Evolutionary conservation across 2,329 filamentous ascomycete genomes (phyloP), one percentile per base, ranked within the genome.

Genomic region (Diaporthe longicolla): DNA sequence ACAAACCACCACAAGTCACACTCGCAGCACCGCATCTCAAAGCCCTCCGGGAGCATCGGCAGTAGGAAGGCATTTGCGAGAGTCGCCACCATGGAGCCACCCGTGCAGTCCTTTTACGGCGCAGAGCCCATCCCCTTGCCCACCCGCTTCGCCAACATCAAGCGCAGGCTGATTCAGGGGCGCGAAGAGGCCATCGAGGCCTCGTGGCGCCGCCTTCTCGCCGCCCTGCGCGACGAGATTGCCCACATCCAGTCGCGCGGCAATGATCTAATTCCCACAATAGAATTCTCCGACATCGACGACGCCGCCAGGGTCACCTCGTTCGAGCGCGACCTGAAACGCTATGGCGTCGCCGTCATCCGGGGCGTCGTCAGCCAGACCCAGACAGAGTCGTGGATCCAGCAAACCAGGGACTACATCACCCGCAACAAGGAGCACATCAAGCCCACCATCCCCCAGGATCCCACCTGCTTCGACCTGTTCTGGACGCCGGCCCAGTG

Each of bases 401-500:
- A 86, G 61, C 87, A 91, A 78, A 89, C 90, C 15, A 86, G 89
- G 76, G 84, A 87, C 55, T 93, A 94, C 79, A 86, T 91, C 57
- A 86, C 85, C 26, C 87, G 86, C 76, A 83, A 85, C 77, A 82
- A 73, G 15, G 74, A 85, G 75, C 81, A 84, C 73, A 85, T 86
- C 78, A 87, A 85, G 80, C 88, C 87, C 63, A 91, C 91, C 37
- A 88, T 88, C 0, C 85, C 87, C 0, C 88, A 91, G 77, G 90
- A 92, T 54, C 92, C 92, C 7, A 90, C 92, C 1, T 93, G 93
- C 69, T 93, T 92, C 82, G 92, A 94, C 81, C 89, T 93, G 78
- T 94, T 93, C 83, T 94, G 92, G 92, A 92, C 92, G 7, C 91
- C 91, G 0, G 89, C 91, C 1, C 92, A 94, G 82, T 88, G 92